These are phyloP conservation scores for Hymenotorrendiella dingleyae DNA, from an alignment of 2,329 filamentous ascomycete genomes.

Conservation along the genomic window DNA sequence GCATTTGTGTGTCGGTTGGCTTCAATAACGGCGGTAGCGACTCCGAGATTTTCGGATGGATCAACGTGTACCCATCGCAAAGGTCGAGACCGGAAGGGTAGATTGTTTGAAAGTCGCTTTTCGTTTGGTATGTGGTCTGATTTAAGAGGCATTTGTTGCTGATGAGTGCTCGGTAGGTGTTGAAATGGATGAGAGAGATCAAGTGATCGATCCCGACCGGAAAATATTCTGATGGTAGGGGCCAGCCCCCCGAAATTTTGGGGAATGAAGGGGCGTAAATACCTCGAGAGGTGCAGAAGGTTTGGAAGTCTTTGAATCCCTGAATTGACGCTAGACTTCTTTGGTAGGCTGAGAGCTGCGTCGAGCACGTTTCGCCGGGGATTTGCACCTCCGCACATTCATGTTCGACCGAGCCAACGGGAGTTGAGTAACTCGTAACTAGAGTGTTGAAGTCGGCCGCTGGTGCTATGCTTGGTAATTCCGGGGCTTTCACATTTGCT, in stretches of 20 bases:
- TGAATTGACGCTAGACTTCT: neutral
- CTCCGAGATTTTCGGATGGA: conserved; percentile 3
- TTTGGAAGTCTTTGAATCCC: neutral
- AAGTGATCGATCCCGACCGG: conserved; percentile 20
- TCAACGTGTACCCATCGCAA: conserved; percentile 13
- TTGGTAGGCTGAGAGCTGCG: neutral
- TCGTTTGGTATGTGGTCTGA: conserved; percentile 2
- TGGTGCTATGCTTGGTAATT: no score
- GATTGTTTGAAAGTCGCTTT: neutral
- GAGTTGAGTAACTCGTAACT: neutral
- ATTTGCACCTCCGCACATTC: neutral
- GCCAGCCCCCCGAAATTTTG: neutral
- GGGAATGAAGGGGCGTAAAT: neutral
- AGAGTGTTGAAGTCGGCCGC: neutral
- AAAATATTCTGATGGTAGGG: neutral
- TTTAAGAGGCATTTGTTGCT: conserved; percentile 16
- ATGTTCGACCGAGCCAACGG: neutral
- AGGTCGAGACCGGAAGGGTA: conserved; percentile 1
- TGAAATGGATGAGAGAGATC: conserved; percentile 21
- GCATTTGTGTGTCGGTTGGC: conserved; percentile 17
- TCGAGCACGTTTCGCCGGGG: neutral
- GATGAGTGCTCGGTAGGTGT: conserved; percentile 18
- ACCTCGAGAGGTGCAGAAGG: neutral
- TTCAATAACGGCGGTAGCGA: conserved; percentile 11
- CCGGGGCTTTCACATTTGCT: neutral